Evolutionary conservation across 169 alveolate species (phyloP).

Genomic region (Neospora caninum): DNA sequence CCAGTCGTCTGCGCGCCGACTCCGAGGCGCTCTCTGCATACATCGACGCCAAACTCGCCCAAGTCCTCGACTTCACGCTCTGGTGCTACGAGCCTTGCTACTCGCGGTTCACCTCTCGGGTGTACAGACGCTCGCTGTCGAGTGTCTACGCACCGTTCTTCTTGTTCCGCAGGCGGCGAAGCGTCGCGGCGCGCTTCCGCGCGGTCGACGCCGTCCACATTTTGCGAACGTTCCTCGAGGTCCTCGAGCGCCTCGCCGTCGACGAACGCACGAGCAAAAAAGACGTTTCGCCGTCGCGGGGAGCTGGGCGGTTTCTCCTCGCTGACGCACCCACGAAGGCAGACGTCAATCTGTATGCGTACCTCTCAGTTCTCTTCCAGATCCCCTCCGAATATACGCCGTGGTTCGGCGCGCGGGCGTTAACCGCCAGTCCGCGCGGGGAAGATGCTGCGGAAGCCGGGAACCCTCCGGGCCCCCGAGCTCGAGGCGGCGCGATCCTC

Average conservation of each 20-base stretch:
- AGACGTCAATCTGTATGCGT: not conserved
- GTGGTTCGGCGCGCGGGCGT: not conserved
- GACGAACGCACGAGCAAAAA: not conserved
- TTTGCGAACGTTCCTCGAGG: not conserved
- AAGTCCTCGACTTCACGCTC: not conserved
- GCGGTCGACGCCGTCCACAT: not conserved
- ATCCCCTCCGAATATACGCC: not conserved
- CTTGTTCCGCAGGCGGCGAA: not conserved
- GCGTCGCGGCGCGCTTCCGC: not conserved
- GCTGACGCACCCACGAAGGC: not conserved
- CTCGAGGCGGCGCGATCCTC: too few species aligned
- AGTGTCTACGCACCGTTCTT: not conserved
- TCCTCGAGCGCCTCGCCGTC: not conserved
- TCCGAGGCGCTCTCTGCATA: not conserved
- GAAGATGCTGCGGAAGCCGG: too few species aligned
- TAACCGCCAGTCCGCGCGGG: too few species aligned
- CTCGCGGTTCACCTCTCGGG: not conserved
- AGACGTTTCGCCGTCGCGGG: not conserved
- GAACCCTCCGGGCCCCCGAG: too few species aligned
- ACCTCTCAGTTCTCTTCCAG: not conserved
- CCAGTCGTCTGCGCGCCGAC: not conserved
- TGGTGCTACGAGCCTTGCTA: slow-evolving; percentile 1
- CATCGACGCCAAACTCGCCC: not conserved
- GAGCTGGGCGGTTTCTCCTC: not conserved
- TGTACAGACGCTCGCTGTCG: not conserved